phyloP scores from a whole-genome alignment of 345 rosid genomes.

The Litchi chinensis region DNA sequence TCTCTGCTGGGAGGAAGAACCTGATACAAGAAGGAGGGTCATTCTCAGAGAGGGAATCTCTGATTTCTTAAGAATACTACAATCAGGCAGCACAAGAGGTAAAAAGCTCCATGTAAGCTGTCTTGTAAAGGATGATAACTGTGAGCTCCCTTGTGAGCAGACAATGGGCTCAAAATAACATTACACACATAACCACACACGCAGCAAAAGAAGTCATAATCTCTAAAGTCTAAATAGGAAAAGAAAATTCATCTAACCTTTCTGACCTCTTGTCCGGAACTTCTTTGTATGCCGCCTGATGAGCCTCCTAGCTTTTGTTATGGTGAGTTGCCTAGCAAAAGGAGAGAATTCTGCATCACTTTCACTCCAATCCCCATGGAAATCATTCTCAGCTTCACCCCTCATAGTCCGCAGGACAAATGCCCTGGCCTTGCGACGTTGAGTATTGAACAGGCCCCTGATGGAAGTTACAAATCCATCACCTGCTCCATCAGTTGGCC shows the following conservation, averaged over 20 bases:
- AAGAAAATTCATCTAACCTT: slow-evolving; percentile 48
- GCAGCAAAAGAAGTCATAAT: background rate
- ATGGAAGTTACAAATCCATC: slow-evolving; percentile 96
- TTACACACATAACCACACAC: background rate
- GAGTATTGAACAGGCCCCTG: slow-evolving; percentile 88
- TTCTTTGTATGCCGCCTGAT: slow-evolving; percentile 88
- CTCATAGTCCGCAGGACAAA: slow-evolving; percentile 95
- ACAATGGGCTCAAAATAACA: background rate
- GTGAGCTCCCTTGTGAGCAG: background rate
- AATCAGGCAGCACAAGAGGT: background rate
- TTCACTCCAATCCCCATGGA: slow-evolving; percentile 93
- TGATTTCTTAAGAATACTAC: background rate
- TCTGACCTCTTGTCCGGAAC: slow-evolving; percentile 73
- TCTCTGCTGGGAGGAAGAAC: slow-evolving; percentile 71
- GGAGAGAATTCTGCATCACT: slow-evolving; percentile 86
- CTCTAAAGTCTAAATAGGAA: background rate
- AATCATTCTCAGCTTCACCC: slow-evolving; percentile 88
- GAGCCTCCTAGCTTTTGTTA: slow-evolving; percentile 85
- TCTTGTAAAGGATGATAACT: background rate
- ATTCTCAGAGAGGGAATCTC: background rate
- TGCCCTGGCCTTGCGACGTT: slow-evolving; percentile 88
- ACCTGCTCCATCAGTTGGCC: slow-evolving; percentile 92
- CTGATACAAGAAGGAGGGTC: slow-evolving; percentile 39
- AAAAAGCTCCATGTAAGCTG: background rate
- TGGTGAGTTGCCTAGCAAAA: slow-evolving; percentile 87